Conservation (phyloP, 352 stramenopile species). For the Nothophytophthora sp. region DNA sequence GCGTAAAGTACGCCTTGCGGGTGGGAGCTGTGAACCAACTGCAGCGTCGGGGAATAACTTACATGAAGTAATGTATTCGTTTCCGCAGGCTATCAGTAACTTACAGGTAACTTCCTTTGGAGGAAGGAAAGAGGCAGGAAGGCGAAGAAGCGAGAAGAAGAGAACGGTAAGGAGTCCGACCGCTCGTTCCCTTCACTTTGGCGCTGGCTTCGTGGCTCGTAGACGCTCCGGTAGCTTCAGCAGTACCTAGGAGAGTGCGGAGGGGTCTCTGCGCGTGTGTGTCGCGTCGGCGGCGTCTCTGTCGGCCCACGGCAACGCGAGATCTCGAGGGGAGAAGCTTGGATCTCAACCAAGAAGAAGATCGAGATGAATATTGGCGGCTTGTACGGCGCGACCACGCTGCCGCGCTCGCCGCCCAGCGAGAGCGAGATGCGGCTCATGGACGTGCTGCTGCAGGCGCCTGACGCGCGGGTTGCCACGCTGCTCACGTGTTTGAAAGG, state of each 20-base stretch:
- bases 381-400: conserved; percentile 9
- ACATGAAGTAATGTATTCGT: background rate
- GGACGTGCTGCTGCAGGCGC: conserved; percentile 54
- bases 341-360: too few species aligned
- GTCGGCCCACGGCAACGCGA: too few species aligned
- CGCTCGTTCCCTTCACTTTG: conserved; percentile 11
- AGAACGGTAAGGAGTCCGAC: conserved; percentile 3
- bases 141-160: conserved; percentile 19
- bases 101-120: background rate
- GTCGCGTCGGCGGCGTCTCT: too few species aligned
- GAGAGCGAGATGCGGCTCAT: conserved; percentile 63
- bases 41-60: too few species aligned
- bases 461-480: conserved; percentile 43
- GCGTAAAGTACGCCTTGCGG: too few species aligned
- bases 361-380: conserved; percentile 26
- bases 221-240: too few species aligned
- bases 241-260: too few species aligned
- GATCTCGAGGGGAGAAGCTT: too few species aligned
- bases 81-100: background rate
- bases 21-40: too few species aligned
- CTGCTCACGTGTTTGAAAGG: conserved; percentile 69
- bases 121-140: conserved; percentile 17
- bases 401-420: conserved; percentile 39
- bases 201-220: background rate
- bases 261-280: too few species aligned